Evolutionary conservation across 257 asterid species (phyloP).

Genomic region (Ballota nigra): DNA sequence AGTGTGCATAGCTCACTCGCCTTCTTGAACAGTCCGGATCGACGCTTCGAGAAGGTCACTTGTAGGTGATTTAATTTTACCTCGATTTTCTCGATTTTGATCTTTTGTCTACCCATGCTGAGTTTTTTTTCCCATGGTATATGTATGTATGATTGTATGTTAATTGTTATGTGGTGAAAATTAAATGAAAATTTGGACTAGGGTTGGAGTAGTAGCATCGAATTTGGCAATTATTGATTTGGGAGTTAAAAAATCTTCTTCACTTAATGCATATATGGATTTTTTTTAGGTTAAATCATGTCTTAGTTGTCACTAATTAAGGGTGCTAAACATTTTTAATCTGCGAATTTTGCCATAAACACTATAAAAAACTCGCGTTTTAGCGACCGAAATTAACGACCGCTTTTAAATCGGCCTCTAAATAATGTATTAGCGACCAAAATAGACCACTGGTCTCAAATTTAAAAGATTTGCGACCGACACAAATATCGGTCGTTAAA

Average conservation of each 20-base stretch:
- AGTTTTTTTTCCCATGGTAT: slow-evolving; percentile 54
- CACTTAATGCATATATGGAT: slow-evolving; percentile 33
- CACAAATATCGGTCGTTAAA: too few relatives aligned
- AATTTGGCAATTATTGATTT: slow-evolving; percentile 25
- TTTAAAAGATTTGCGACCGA: too few relatives aligned
- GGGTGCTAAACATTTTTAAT: slow-evolving; percentile 10
- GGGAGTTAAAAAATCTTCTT: slow-evolving; percentile 50
- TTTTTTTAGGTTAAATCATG: slow-evolving; percentile 6
- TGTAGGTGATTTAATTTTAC: slow-evolving; percentile 60
- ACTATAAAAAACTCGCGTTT: too few relatives aligned
- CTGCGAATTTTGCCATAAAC: background rate
- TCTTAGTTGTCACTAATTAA: slow-evolving; percentile 29
- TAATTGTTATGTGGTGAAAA: background rate
- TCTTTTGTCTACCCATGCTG: slow-evolving; percentile 72
- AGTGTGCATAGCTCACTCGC: slow-evolving; percentile 76
- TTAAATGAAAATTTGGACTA: background rate
- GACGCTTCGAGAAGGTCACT: slow-evolving; percentile 74
- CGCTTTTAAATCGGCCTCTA: too few relatives aligned
- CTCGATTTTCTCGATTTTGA: slow-evolving; percentile 67
- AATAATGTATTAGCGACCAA: too few relatives aligned
- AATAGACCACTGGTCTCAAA: too few relatives aligned
- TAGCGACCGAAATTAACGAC: too few relatives aligned
- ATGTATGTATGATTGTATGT: too few relatives aligned
- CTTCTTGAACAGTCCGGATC: slow-evolving; percentile 66
- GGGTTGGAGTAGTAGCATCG: slow-evolving; percentile 7